Conservation (phyloP, 257 asterid species). For the Plantago elongata region DNA sequence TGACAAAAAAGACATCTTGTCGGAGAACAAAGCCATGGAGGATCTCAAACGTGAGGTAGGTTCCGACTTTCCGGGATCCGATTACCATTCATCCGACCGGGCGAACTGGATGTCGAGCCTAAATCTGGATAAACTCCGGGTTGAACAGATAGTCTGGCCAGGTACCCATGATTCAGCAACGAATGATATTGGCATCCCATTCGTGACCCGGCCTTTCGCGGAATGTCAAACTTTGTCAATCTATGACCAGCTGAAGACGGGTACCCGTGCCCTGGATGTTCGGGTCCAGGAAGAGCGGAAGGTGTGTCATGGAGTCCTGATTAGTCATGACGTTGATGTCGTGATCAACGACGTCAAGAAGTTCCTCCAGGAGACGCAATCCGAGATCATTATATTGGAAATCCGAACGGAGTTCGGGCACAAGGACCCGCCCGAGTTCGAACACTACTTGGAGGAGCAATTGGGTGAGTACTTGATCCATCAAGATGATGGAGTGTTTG, state of each 20-base stretch:
- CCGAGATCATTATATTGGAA: slow-evolving; percentile 73
- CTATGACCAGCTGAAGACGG: slow-evolving; percentile 60
- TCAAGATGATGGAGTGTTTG: slow-evolving; percentile 59
- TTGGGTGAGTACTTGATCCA: slow-evolving; percentile 65
- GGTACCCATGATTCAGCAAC: slow-evolving; percentile 97
- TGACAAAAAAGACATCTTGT: slow-evolving; percentile 40
- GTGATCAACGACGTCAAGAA: slow-evolving; percentile 57
- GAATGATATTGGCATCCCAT: slow-evolving; percentile 65
- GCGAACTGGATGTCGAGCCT: slow-evolving; percentile 75
- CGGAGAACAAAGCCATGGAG: slow-evolving; percentile 45
- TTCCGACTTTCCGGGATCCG: slow-evolving; percentile 56
- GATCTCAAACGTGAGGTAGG: slow-evolving; percentile 42
- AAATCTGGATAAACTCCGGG: slow-evolving; percentile 34
- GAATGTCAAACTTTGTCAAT: slow-evolving; percentile 75
- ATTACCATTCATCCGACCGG: slow-evolving; percentile 48
- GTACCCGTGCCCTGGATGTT: slow-evolving; percentile 64
- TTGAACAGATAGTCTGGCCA: slow-evolving; percentile 85
- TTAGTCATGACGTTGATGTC: slow-evolving; percentile 48
- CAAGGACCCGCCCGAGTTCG: slow-evolving; percentile 75
- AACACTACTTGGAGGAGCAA: slow-evolving; percentile 49
- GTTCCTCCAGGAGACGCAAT: slow-evolving; percentile 56
- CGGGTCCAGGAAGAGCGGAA: slow-evolving; percentile 70
- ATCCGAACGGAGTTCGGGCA: slow-evolving; percentile 89
- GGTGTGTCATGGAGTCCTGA: slow-evolving; percentile 77
- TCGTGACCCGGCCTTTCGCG: slow-evolving; percentile 71